phyloP scores from a whole-genome alignment of 805 yeast species.

The Pichia eremophila region DNA sequence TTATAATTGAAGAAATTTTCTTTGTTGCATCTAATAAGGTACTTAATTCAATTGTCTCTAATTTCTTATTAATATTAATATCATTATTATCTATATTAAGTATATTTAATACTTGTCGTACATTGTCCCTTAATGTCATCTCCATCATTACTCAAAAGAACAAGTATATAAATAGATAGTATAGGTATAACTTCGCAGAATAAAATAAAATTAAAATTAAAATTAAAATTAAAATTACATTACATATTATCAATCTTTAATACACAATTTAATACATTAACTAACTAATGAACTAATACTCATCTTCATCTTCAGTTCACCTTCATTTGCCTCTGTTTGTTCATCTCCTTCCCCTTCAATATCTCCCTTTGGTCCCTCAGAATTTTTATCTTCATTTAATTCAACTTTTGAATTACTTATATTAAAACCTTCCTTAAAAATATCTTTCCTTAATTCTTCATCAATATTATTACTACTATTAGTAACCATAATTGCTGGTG shows the following conservation, averaged over 20 bases:
- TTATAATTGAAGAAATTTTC: not conserved
- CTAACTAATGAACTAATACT: conserved; percentile 2
- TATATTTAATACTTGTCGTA: not conserved
- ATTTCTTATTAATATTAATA: not conserved
- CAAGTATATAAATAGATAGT: no score
- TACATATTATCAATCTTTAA: no score
- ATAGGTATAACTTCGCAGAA: no score
- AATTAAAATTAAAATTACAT: no score
- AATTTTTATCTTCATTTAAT: not conserved
- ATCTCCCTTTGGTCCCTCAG: conserved; percentile 2
- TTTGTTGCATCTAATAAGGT: not conserved
- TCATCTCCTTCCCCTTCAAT: not conserved
- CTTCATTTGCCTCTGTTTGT: conserved; percentile 2
- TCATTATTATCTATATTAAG: not conserved
- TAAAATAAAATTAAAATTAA: no score
- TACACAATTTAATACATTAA: not conserved
- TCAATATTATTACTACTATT: not conserved
- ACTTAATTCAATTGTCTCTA: not conserved
- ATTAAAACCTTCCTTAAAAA: conserved; percentile 23
- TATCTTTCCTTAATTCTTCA: conserved; percentile 9
- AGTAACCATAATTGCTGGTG: not conserved
- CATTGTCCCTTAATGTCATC: not conserved
- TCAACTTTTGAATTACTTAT: conserved; percentile 7
- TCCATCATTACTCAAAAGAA: no score
- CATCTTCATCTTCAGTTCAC: not conserved